A percentile compares a stretch with the other conserved stretches of the same genome.
Conservation (phyloP, 2,329 filamentous ascomycete genomes). For the Volutella citrinella region DNA sequence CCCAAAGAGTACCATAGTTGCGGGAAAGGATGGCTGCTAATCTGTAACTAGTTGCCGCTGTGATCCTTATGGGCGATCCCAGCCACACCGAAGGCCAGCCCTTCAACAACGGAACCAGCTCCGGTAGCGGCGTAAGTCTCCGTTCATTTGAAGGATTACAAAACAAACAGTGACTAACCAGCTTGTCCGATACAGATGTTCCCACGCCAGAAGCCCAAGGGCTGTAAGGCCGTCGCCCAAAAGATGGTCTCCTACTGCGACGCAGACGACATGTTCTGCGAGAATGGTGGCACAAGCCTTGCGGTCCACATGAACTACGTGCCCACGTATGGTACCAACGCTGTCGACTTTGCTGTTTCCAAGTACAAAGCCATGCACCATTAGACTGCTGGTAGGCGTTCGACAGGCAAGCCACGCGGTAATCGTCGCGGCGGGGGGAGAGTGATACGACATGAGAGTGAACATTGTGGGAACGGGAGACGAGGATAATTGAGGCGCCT, state of each 20-base stretch:
- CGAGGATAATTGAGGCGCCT: too few relatives aligned
- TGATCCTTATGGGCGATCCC: constrained; percentile 23
- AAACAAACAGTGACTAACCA: not conserved
- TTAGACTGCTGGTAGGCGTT: not conserved
- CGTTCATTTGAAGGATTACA: constrained; percentile 8
- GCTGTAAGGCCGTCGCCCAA: constrained; percentile 7
- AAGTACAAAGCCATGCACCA: constrained; percentile 4
- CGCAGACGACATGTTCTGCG: constrained; percentile 14
- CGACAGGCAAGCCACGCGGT: constrained; percentile 1
- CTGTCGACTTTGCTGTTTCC: constrained; percentile 27
- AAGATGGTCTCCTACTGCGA: constrained; percentile 18
- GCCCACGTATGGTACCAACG: constrained; percentile 20
- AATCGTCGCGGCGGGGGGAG: too few relatives aligned
- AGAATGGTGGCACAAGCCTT: constrained; percentile 12
- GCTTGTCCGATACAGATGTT: constrained; percentile 17
- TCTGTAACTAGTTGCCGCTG: constrained; percentile 13
- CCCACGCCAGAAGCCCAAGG: constrained; percentile 7
- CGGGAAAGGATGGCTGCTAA: not conserved
- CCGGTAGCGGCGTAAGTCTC: constrained; percentile 15
- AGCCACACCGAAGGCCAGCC: constrained; percentile 16
- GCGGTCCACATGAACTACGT: constrained; percentile 16
- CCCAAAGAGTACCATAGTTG: too few relatives aligned
- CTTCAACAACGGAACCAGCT: constrained; percentile 17
- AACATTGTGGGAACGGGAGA: too few relatives aligned
- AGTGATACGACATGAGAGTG: too few relatives aligned